Conservation (phyloP, 179 eudicot genomes). For the Silene vulgaris region DNA sequence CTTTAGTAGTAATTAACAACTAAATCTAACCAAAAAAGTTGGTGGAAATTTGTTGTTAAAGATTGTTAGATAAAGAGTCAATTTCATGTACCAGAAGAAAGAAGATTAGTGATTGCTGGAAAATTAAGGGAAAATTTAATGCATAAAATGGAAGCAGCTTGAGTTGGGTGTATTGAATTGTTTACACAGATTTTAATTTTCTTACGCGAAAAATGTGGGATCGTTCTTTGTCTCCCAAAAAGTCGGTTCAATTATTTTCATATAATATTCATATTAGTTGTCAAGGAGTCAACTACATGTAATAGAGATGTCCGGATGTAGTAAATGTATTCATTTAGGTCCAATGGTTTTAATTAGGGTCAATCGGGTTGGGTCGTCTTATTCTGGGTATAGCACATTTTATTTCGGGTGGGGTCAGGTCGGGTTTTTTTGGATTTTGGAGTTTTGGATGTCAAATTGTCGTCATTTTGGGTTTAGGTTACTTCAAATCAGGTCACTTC, state of each 20-base stretch:
- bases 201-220: not conserved
- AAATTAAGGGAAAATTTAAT: not conserved
- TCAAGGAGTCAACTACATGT: not conserved
- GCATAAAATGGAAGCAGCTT: not conserved
- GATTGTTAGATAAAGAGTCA: conserved; percentile 11
- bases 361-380: too few relatives aligned
- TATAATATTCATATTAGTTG: not conserved
- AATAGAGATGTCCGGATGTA: too few relatives aligned
- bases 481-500: too few relatives aligned
- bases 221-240: not conserved
- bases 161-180: not conserved
- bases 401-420: too few relatives aligned
- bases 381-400: too few relatives aligned
- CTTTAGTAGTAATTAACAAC: not conserved
- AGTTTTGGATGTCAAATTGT: too few relatives aligned
- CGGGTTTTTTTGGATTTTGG: too few relatives aligned
- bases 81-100: conserved; percentile 9
- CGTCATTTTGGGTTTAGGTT: too few relatives aligned
- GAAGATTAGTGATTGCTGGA: conserved; percentile 4
- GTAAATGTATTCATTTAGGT: too few relatives aligned
- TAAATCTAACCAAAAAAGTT: not conserved
- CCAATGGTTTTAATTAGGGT: too few relatives aligned
- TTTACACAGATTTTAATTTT: too few relatives aligned
- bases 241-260: not conserved
- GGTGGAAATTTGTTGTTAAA: conserved; percentile 15